Evolutionary conservation across 176 grass and related monocot species (phyloP).

Genomic region (Ampelocalamus luodianensis): DNA sequence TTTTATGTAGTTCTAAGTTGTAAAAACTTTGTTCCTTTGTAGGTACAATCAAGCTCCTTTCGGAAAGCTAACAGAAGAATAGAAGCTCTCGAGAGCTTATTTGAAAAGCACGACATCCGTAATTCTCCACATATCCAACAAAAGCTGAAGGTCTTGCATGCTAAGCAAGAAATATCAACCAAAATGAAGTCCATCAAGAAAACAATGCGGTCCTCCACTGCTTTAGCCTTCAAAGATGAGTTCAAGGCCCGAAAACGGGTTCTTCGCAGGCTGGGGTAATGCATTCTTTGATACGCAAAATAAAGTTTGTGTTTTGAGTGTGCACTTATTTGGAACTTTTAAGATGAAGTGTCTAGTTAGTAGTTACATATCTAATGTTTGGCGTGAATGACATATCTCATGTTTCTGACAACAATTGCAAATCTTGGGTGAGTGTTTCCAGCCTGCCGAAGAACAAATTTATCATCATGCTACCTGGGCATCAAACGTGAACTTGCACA

Average conservation of each 20-base stretch:
- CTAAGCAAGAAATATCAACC: conserved; percentile 78
- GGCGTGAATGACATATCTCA: conserved; percentile 1
- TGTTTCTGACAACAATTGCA: conserved; percentile 10
- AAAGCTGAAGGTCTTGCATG: conserved; percentile 87
- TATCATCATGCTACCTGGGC: background rate
- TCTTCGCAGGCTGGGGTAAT: conserved; percentile 87
- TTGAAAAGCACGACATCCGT: conserved; percentile 80
- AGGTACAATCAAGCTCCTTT: conserved; percentile 86
- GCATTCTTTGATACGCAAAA: conserved; percentile 5
- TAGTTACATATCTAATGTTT: conserved; percentile 8
- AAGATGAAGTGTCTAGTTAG: background rate
- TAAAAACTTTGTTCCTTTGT: conserved; percentile 22
- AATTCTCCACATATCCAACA: conserved; percentile 77
- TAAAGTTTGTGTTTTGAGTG: background rate
- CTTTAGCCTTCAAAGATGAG: conserved; percentile 95
- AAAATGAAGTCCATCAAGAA: conserved; percentile 93
- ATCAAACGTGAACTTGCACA: background rate
- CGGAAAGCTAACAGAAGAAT: conserved; percentile 79
- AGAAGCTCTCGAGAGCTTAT: conserved; percentile 88
- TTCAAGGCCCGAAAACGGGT: conserved; percentile 88
- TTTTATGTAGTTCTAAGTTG: conserved; percentile 13
- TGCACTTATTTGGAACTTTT: background rate
- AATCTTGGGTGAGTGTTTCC: background rate
- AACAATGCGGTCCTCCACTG: conserved; percentile 69
- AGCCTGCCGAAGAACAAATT: background rate